A percentile compares a stretch with the other conserved stretches of the same genome.
Evolutionary conservation across 202 grass and related monocot genomes (phyloP).

Genomic region (Miscanthus sacchariflorus): DNA sequence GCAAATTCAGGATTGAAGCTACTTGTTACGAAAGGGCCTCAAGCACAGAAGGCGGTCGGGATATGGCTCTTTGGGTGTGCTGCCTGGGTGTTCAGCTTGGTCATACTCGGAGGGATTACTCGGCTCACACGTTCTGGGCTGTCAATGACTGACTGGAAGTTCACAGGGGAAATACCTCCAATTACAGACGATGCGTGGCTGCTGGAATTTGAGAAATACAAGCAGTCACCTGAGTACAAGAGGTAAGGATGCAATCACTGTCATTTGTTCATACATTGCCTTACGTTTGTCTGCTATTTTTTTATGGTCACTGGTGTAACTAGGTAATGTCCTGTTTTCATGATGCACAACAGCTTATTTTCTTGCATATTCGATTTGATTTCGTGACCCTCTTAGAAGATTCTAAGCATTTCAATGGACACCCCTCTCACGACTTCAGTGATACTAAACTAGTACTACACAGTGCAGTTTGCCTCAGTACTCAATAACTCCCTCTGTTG

Average conservation of each 20-base stretch:
- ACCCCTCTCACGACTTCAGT: neutral
- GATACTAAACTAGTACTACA: constrained; percentile 12
- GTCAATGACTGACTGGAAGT: constrained; percentile 99
- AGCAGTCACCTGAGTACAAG: constrained; percentile 86
- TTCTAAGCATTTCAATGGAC: constrained; percentile 1
- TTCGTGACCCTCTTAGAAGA: neutral
- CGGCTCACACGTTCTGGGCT: constrained; percentile 93
- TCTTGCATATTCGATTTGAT: neutral
- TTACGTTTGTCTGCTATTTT: neutral
- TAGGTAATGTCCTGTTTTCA: neutral
- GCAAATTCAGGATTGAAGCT: constrained; percentile 76
- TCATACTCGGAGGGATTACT: constrained; percentile 91
- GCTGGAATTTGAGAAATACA: constrained; percentile 88
- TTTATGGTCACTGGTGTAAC: neutral
- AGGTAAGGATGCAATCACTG: constrained; percentile 46
- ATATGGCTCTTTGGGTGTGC: constrained; percentile 97
- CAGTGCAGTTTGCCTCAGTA: neutral
- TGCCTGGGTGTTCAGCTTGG: constrained; percentile 93
- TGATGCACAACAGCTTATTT: constrained; percentile 15
- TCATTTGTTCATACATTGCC: neutral
- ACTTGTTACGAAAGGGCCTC: constrained; percentile 77
- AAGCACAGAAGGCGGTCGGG: constrained; percentile 81
- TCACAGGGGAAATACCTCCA: constrained; percentile 83
- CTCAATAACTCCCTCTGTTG: constrained; percentile 3
- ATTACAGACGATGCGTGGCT: constrained; percentile 72